phyloP scores from a whole-genome alignment of 352 stramenopile genomes.

The Phytophthora cajani region DNA sequence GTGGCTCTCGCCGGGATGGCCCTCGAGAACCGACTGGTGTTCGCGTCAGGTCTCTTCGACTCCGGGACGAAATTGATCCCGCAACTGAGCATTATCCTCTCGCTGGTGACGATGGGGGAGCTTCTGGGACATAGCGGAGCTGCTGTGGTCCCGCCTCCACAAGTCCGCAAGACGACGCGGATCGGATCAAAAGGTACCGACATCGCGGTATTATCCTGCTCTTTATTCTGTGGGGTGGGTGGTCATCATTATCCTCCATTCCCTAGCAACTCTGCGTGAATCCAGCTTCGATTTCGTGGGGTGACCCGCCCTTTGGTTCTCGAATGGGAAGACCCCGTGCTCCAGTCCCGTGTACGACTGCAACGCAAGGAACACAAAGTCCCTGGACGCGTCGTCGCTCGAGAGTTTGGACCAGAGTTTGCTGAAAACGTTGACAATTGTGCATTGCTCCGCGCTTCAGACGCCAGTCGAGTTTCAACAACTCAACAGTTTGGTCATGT shows the following conservation, averaged over 20 bases:
- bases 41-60: neutral
- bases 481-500: slow-evolving; percentile 15
- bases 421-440: slow-evolving; percentile 19
- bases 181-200: slow-evolving; percentile 7
- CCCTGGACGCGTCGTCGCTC: slow-evolving; percentile 20
- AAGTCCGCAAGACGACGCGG: neutral
- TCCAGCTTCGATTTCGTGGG: slow-evolving; percentile 22
- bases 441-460: slow-evolving; percentile 13
- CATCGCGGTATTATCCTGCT: slow-evolving; percentile 7
- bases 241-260: slow-evolving; percentile 21
- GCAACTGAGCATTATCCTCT: slow-evolving; percentile 1
- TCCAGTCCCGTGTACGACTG: slow-evolving; percentile 31
- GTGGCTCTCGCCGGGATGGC: neutral
- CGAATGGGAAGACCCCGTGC: slow-evolving; percentile 29
- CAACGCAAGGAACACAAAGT: neutral
- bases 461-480: slow-evolving; percentile 7
- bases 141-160: neutral
- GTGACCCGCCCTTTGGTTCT: slow-evolving; percentile 25
- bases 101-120: neutral
- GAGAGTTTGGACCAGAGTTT: slow-evolving; percentile 16
- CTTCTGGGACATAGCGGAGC: slow-evolving; percentile 5
- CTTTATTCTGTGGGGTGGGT: slow-evolving; percentile 20
- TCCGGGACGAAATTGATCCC: neutral
- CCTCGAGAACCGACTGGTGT: neutral
- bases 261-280: slow-evolving; percentile 8